A percentile compares a stretch with the other conserved stretches of the same genome.
These are phyloP conservation scores for Cytospora piceicola DNA, from an alignment of 2,329 filamentous ascomycete species.

Conservation along the genomic window DNA sequence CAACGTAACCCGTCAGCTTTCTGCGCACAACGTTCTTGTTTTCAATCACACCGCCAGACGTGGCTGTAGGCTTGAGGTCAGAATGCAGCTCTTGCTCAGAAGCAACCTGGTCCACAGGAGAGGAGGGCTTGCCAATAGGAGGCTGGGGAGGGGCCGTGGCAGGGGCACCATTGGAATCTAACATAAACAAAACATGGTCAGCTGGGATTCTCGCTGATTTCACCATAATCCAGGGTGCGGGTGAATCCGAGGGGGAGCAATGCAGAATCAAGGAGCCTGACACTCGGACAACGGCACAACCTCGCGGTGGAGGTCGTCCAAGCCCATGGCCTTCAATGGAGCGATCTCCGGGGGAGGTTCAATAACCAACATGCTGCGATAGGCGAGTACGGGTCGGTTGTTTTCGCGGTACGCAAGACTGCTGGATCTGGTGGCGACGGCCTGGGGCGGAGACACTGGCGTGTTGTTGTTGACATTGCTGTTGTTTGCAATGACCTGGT, in stretches of 20 bases:
- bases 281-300: conserved; percentile 37
- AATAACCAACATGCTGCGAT: conserved; percentile 59
- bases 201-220: conserved; percentile 26
- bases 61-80: conserved; percentile 45
- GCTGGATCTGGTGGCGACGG: conserved; percentile 40
- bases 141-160: conserved; percentile 44
- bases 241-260: conserved; percentile 23
- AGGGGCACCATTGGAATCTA: conserved; percentile 49
- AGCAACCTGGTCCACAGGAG: conserved; percentile 37
- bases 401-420: conserved; percentile 43
- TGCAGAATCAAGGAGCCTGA: conserved; percentile 41
- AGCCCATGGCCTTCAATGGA: conserved; percentile 48
- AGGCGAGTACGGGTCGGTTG: conserved; percentile 43
- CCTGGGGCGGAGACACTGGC: conserved; percentile 33
- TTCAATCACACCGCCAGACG: conserved; percentile 59
- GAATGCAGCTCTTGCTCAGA: conserved; percentile 42
- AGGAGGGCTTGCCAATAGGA: conserved; percentile 44
- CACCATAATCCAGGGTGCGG: not conserved
- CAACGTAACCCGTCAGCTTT: conserved; percentile 98
- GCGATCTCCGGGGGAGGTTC: conserved; percentile 52
- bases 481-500: conserved; percentile 39
- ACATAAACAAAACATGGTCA: conserved; percentile 35
- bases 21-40: conserved; percentile 96
- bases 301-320: conserved; percentile 51
- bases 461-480: conserved; percentile 25